phyloP scores from a whole-genome alignment of 495 filamentous ascomycete genomes.

The Hypoxylon lenormandii region DNA sequence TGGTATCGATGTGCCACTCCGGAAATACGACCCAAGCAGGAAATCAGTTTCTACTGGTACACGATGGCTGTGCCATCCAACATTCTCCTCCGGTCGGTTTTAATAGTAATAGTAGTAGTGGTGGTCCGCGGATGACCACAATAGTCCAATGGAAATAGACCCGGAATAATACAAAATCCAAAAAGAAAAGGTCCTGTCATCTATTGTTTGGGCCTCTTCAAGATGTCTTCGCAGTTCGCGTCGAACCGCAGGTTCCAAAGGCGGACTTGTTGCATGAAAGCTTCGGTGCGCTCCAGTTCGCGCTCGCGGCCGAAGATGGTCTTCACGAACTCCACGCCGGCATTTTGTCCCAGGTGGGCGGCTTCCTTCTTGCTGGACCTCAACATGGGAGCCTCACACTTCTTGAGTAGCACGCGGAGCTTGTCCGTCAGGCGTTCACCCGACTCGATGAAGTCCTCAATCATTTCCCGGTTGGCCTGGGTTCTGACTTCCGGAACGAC shows the following conservation, averaged over 20 bases:
- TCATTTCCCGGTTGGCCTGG: constrained; percentile 78
- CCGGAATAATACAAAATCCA: constrained; percentile 9
- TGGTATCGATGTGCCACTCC: constrained; percentile 44
- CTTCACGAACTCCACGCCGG: constrained; percentile 95
- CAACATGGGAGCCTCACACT: constrained; percentile 91
- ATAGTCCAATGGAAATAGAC: constrained; percentile 7
- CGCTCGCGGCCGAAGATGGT: constrained; percentile 94
- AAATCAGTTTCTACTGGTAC: constrained; percentile 50
- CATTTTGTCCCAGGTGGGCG: constrained; percentile 87
- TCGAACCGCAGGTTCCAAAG: constrained; percentile 96
- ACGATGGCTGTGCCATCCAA: constrained; percentile 49
- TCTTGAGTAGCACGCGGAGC: constrained; percentile 86
- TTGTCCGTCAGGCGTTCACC: constrained; percentile 88
- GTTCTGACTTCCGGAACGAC: constrained; percentile 77
- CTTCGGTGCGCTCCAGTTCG: constrained; percentile 91
- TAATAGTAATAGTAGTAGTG: not conserved
- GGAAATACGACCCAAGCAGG: constrained; percentile 47
- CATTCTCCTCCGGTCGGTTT: constrained; percentile 30
- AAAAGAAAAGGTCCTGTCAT: constrained; percentile 17
- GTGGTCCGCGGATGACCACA: not conserved
- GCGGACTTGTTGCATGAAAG: constrained; percentile 90
- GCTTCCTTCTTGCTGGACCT: constrained; percentile 69
- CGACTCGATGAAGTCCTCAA: constrained; percentile 91
- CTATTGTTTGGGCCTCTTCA: constrained; percentile 70
- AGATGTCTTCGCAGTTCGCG: constrained; percentile 92